Evolutionary conservation across 176 grass and related monocot species (phyloP).

Genomic region (Zoysia pacifica): DNA sequence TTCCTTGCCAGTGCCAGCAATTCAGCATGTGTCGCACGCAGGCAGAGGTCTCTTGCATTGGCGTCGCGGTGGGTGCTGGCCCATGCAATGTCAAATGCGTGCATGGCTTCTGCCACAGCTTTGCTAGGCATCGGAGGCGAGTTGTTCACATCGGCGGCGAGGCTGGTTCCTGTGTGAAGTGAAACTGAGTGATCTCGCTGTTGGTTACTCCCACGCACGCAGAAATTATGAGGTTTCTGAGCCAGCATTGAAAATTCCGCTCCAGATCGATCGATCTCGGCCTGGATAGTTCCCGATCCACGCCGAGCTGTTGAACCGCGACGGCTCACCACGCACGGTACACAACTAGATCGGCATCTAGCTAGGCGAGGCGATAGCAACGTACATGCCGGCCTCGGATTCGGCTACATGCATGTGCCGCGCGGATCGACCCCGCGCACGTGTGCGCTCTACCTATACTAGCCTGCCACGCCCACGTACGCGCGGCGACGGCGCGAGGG

Average conservation of each 20-base stretch:
- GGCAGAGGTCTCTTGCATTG: too few species aligned
- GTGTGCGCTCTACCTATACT: too few species aligned
- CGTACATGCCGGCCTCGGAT: neutral
- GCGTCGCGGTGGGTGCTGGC: neutral
- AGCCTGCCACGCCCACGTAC: too few species aligned
- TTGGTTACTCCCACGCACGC: neutral
- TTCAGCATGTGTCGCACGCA: neutral
- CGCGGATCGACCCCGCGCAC: neutral
- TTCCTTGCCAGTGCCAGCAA: constrained; percentile 8
- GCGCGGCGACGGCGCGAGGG: too few species aligned
- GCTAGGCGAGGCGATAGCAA: neutral
- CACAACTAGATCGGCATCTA: too few species aligned
- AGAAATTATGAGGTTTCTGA: neutral
- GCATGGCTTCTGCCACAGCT: neutral
- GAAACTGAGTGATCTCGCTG: neutral
- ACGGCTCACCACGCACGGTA: too few species aligned
- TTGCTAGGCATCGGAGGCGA: neutral
- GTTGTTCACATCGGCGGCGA: neutral
- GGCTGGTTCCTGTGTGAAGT: neutral
- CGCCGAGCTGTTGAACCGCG: neutral
- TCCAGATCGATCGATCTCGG: neutral
- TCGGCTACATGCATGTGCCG: neutral
- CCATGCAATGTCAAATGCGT: neutral
- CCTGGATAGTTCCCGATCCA: neutral
- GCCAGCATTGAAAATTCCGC: neutral